Percentiles rank a stretch among this genome's conserved stretches.
phyloP scores from a whole-genome alignment of 169 alveolate genomes.

The Plasmodium fragile region DNA sequence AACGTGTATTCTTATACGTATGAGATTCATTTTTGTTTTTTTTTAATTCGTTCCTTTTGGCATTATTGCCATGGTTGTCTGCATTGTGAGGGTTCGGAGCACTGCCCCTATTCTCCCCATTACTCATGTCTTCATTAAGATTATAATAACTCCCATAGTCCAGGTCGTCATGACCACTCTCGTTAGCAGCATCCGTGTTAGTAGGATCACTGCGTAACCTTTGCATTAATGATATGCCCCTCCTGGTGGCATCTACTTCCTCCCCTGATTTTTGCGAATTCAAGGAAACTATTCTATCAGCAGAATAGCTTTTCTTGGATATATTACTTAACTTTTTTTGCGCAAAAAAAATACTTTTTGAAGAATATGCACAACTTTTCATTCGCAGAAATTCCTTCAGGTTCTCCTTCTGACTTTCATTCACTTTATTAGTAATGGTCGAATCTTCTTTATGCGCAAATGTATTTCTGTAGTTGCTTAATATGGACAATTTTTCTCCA shows the following conservation, averaged over 20 bases:
- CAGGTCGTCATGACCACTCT: neutral
- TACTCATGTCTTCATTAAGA: neutral
- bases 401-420: constrained; percentile 22
- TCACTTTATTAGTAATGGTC: constrained; percentile 6
- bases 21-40: neutral
- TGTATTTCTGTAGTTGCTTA: constrained; percentile 27
- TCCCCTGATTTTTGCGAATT: constrained; percentile 1
- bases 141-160: neutral
- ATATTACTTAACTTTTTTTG: constrained; percentile 2
- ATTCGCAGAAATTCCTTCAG: neutral
- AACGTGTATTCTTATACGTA: neutral
- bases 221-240: neutral
- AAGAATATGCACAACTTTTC: constrained; percentile 2
- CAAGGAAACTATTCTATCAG: neutral
- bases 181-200: neutral
- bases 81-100: neutral
- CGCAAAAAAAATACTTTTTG: neutral
- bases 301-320: neutral
- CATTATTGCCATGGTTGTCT: neutral
- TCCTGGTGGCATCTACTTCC: neutral
- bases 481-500: neutral
- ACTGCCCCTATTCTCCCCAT: neutral
- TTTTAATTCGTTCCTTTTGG: neutral
- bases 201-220: neutral
- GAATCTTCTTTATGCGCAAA: neutral